A percentile compares a stretch with the other conserved stretches of the same genome.
Evolutionary conservation across 176 grass and related monocot species (phyloP).

Genomic region (Oryza nivara): DNA sequence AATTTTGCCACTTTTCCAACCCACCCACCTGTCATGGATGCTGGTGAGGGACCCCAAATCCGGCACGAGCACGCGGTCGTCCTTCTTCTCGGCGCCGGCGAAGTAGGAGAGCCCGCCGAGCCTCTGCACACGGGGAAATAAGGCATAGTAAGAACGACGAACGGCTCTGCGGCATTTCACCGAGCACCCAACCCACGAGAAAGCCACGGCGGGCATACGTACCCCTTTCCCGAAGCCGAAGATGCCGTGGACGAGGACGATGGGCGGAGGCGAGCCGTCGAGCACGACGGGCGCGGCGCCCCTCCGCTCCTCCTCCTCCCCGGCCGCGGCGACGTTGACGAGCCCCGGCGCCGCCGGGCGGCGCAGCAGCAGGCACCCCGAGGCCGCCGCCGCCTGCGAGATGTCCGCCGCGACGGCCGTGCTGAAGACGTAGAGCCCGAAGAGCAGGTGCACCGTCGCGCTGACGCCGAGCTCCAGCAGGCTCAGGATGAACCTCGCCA

Average conservation of each 20-base stretch:
- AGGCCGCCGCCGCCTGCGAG: conserved; percentile 69
- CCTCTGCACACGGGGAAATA: conserved; percentile 54
- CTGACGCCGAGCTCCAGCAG: conserved; percentile 84
- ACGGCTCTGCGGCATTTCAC: conserved; percentile 37
- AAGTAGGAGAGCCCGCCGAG: conserved; percentile 94
- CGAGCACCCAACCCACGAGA: conserved; percentile 9
- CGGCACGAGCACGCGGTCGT: conserved; percentile 93
- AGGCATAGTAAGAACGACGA: not conserved
- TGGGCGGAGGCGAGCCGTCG: conserved; percentile 73
- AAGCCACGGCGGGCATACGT: not conserved
- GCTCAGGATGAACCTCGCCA: conserved; percentile 74
- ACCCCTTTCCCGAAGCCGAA: conserved; percentile 99
- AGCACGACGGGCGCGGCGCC: conserved; percentile 52
- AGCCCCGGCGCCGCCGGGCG: conserved; percentile 34
- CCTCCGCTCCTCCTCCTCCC: conserved; percentile 41
- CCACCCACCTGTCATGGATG: conserved; percentile 88
- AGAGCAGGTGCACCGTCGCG: conserved; percentile 75
- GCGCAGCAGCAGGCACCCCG: conserved; percentile 44
- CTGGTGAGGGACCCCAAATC: conserved; percentile 98
- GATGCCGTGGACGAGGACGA: conserved; percentile 96
- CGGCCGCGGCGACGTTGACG: conserved; percentile 50
- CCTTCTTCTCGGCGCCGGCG: conserved; percentile 97
- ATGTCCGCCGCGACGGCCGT: conserved; percentile 86
- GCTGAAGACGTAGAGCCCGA: conserved; percentile 94
- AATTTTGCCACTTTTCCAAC: not conserved